Conservation (phyloP, 2,329 filamentous ascomycete species). For the Penicillium janthinellum region DNA sequence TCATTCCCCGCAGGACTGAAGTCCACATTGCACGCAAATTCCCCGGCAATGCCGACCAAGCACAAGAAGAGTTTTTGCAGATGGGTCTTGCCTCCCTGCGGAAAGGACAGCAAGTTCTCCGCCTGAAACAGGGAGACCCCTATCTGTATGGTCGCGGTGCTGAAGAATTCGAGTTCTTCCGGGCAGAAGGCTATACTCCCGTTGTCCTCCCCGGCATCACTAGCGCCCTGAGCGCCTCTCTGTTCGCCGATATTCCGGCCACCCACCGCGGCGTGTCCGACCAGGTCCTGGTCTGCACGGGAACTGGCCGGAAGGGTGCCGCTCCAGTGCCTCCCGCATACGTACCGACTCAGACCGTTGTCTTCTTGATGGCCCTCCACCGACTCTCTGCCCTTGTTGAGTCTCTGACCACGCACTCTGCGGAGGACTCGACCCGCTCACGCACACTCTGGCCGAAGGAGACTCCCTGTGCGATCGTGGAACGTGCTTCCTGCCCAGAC, state of each 20-base stretch:
- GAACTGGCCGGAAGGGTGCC: constrained; percentile 87
- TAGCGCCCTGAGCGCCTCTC: constrained; percentile 78
- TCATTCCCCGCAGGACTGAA: constrained; percentile 85
- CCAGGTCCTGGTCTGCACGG: constrained; percentile 93
- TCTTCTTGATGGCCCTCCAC: constrained; percentile 95
- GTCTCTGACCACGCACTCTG: constrained; percentile 58
- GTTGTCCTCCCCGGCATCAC: constrained; percentile 88
- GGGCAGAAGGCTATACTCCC: constrained; percentile 66
- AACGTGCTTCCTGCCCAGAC: constrained; percentile 90
- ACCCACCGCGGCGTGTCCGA: constrained; percentile 90
- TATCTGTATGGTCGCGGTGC: constrained; percentile 95
- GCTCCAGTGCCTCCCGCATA: constrained; percentile 80
- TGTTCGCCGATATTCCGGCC: constrained; percentile 84
- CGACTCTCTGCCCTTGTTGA: constrained; percentile 72
- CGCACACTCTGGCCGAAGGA: constrained; percentile 63
- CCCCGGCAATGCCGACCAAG: constrained; percentile 91
- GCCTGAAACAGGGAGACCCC: constrained; percentile 94
- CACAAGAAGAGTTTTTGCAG: constrained; percentile 84
- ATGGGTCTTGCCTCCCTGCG: constrained; percentile 71
- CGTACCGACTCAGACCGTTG: constrained; percentile 74
- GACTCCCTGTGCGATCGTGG: constrained; percentile 91
- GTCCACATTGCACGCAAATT: constrained; percentile 96
- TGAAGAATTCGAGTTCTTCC: constrained; percentile 88
- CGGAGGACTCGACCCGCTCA: constrained; percentile 30
- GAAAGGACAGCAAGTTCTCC: constrained; percentile 76